A percentile compares a stretch with the other conserved stretches of the same genome.
Conservation (phyloP, 2,329 filamentous ascomycete genomes). For the Arthrinium phaeospermum region DNA sequence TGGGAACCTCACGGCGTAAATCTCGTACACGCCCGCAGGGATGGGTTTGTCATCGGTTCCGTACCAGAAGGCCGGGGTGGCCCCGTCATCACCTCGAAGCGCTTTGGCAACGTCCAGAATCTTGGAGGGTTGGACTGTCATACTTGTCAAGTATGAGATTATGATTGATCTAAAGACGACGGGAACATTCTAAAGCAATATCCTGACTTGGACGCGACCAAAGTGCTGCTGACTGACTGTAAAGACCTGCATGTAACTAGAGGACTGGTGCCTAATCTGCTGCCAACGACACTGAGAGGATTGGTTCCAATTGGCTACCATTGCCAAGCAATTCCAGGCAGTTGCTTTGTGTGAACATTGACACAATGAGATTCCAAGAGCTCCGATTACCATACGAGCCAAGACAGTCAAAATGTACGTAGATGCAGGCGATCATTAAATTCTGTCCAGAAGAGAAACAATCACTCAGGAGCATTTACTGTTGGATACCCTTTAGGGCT, state of each 20-base stretch:
- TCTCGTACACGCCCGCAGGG: background rate
- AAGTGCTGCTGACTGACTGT: no score
- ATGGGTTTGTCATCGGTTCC: background rate
- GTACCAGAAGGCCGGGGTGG: background rate
- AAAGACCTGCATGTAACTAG: no score
- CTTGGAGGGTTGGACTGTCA: background rate
- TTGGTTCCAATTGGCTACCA: background rate
- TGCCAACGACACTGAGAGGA: no score
- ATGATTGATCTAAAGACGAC: background rate
- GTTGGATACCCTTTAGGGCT: background rate
- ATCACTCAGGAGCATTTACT: background rate
- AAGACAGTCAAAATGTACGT: background rate
- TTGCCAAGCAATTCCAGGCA: background rate
- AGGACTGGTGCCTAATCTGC: background rate
- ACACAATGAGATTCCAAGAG: background rate
- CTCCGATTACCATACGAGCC: background rate
- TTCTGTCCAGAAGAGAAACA: background rate
- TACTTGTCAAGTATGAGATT: background rate
- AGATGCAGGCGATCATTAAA: background rate
- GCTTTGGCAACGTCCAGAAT: no score
- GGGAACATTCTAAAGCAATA: no score
- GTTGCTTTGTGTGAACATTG: background rate
- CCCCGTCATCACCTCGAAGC: background rate
- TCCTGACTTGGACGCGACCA: no score
- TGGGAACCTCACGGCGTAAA: background rate